Evolutionary conservation across 352 stramenopile genomes (phyloP).

Genomic region (Halophytophthora polymorphica): DNA sequence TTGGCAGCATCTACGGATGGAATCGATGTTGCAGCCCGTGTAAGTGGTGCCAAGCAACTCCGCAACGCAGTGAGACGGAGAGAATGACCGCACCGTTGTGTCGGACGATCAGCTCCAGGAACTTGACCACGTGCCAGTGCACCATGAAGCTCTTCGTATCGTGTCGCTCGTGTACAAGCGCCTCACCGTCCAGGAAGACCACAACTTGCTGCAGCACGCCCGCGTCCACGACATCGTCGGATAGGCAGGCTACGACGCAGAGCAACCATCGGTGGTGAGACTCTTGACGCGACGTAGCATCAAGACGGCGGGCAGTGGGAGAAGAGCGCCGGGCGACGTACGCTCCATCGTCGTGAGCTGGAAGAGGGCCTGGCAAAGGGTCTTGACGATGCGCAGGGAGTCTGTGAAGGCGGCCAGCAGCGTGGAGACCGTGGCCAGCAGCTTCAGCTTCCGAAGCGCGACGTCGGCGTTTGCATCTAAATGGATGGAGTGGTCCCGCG

Average conservation of each 20-base stretch:
- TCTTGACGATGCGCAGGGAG: conserved; percentile 21
- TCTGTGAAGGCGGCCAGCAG: conserved; percentile 20
- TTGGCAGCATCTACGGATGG: conserved; percentile 35
- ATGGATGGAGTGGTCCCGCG: neutral
- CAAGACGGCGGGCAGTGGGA: no score
- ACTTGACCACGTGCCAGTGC: conserved; percentile 57
- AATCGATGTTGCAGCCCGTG: no score
- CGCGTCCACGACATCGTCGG: conserved; percentile 22
- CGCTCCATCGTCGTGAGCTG: conserved; percentile 37
- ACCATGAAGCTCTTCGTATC: conserved; percentile 20
- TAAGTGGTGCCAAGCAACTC: no score
- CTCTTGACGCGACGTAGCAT: no score
- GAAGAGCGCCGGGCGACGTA: no score
- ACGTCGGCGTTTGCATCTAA: conserved; percentile 24
- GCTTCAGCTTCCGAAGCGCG: conserved; percentile 21
- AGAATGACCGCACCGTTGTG: conserved; percentile 25
- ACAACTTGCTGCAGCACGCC: conserved; percentile 34
- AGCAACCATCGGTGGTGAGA: no score
- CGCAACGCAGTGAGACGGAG: neutral
- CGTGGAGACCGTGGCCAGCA: conserved; percentile 23
- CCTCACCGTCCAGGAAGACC: conserved; percentile 29
- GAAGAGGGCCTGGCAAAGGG: conserved; percentile 37
- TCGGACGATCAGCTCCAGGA: conserved; percentile 40
- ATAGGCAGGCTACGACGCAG: conserved; percentile 12
- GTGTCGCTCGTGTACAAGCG: conserved; percentile 17